Conservation (phyloP, 202 grass and related monocot genomes). For the Musa balbisiana region DNA sequence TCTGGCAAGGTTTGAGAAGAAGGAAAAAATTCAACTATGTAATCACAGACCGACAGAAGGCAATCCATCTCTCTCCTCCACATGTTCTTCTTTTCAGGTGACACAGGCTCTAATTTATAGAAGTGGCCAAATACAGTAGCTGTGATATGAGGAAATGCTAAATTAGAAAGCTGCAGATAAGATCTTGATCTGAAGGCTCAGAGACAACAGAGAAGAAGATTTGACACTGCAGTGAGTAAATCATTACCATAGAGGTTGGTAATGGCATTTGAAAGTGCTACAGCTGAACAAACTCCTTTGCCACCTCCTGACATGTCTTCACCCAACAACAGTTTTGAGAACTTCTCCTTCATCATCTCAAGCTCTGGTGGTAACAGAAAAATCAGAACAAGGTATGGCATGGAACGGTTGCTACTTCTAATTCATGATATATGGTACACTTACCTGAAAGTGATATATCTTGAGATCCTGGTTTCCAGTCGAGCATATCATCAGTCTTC, state of each 20-base stretch:
- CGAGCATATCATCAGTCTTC: constrained; percentile 47
- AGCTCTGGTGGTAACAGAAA: constrained; percentile 34
- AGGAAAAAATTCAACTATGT: constrained; percentile 88
- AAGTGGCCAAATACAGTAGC: constrained; percentile 76
- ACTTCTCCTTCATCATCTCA: constrained; percentile 87
- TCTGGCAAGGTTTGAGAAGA: constrained; percentile 60
- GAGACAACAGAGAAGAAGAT: constrained; percentile 1
- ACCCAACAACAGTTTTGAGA: constrained; percentile 90
- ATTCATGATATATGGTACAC: not conserved
- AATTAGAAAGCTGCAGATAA: not conserved
- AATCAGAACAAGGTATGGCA: constrained; percentile 20
- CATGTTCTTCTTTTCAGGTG: constrained; percentile 76
- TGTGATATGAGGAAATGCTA: constrained; percentile 16
- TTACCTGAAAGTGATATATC: not conserved
- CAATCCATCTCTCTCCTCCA: constrained; percentile 98
- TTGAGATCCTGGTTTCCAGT: constrained; percentile 35
- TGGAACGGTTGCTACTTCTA: not conserved
- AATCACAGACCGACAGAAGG: constrained; percentile 82
- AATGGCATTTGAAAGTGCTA: constrained; percentile 88
- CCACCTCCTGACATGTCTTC: constrained; percentile 83
- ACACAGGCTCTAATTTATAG: constrained; percentile 73
- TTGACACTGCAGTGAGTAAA: not conserved
- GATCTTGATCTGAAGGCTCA: not conserved
- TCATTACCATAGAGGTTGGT: constrained; percentile 85
- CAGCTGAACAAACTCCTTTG: constrained; percentile 81